These are phyloP conservation scores for Beverwykella pulmonaria DNA, from an alignment of 495 filamentous ascomycete species.

Conservation along the genomic window DNA sequence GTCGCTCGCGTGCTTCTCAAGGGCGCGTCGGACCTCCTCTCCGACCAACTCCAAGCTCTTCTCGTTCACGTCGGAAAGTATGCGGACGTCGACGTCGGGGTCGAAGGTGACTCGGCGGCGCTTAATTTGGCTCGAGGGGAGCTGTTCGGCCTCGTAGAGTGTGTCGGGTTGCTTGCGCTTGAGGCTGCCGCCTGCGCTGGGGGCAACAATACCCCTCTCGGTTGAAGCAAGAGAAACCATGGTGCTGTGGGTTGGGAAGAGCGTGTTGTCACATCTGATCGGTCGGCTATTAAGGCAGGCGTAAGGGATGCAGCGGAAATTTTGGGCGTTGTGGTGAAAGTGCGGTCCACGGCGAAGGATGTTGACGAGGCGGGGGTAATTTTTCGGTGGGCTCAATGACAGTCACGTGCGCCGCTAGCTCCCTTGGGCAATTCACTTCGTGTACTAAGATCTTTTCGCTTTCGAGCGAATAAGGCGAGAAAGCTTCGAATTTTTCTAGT, in stretches of 20 bases:
- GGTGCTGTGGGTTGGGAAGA: neutral
- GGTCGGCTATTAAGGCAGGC: neutral
- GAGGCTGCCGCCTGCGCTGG: conserved; percentile 37
- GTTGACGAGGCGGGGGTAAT: conserved; percentile 5
- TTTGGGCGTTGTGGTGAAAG: conserved; percentile 5
- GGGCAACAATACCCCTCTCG: conserved; percentile 43
- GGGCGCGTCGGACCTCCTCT: conserved; percentile 71
- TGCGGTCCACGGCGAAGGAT: neutral
- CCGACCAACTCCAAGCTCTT: conserved; percentile 64
- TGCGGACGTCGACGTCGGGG: conserved; percentile 64
- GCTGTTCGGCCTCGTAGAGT: conserved; percentile 40
- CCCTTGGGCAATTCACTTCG: neutral
- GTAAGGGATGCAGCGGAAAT: neutral
- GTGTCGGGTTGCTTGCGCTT: conserved; percentile 44
- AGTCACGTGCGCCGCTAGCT: neutral
- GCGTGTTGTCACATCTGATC: conserved; percentile 28
- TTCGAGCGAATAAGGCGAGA: neutral
- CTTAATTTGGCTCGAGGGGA: conserved; percentile 49
- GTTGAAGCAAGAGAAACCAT: conserved; percentile 54
- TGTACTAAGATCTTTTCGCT: neutral
- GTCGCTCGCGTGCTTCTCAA: conserved; percentile 66
- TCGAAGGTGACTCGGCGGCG: conserved; percentile 65
- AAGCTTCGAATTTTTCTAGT: no score
- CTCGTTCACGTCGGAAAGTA: conserved; percentile 57
- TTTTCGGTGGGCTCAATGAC: neutral